Base-by-base conservation (phyloP, 2,329 filamentous ascomycete genomes). In the Fusarium sp. region DNA sequence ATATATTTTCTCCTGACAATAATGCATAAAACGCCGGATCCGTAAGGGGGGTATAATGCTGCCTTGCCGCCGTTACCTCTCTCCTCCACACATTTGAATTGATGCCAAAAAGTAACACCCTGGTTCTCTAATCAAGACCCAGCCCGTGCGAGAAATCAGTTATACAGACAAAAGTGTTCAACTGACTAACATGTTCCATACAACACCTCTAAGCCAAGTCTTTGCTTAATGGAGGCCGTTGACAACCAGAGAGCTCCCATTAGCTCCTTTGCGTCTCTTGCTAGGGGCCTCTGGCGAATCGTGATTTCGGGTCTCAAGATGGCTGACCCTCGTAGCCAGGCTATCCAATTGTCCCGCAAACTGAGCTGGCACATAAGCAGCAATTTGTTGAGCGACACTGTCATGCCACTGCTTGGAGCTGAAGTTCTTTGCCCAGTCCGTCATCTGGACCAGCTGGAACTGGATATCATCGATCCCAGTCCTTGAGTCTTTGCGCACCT, bases 341-440 rank as follows among this genome's bases (percentile, higher is more conserved):
- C n/a, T 36, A 17, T 58, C 62, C 7, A 82, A 20, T 42, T 78
- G 76, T 15, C 58, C 50, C 3, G 44, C 28, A 17, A 74, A 30
- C 12, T 78, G 69, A 2, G 56, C 65, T 6, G 81, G 79, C 11
- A 81, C 32, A 32, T 76, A 77, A 8, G 61, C 67, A 45, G 81
- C 79, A 34, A 87, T 78, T 18, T 84, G 78, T 2, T 78, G 77
- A 8, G 85, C 72, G 14, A 89, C 85, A 3, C 78, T 79, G 11
- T 82, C 79, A 20, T 83, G 84, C 32, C 88, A 78, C 5, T 79
- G 74, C 51, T 81, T 84, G 3, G 86, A 85, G 26, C 77, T 82
- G 13, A 91, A 78, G 70, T 87, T 88, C 62, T 84, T 85, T 67
- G 84, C 89, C 68, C 87, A 87, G 1, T 68, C 62, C 74, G 88